Percentiles rank a stretch among this genome's conserved stretches.
Evolutionary conservation across 73 alveolate species (phyloP).

Genomic region (Stentor roeselii): DNA sequence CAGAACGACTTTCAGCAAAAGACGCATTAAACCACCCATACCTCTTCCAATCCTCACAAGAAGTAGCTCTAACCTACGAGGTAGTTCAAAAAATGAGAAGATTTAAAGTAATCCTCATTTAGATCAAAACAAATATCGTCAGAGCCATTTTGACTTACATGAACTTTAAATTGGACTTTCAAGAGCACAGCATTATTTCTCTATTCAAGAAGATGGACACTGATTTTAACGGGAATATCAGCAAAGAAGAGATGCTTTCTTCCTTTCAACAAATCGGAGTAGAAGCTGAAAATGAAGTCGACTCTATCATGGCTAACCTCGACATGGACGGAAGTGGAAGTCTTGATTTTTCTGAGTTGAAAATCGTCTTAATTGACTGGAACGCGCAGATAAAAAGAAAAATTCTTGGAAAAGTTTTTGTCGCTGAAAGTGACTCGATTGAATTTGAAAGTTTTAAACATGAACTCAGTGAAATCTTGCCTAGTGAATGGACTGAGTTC

Average conservation of each 20-base stretch:
- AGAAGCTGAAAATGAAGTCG: not conserved
- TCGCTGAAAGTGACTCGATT: not conserved
- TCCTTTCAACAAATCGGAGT: not conserved
- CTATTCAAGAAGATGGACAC: not conserved
- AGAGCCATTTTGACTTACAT: not conserved
- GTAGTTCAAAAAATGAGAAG: not conserved
- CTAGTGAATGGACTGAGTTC: slow-evolving; percentile 12
- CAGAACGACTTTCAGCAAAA: not conserved
- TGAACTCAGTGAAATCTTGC: not conserved
- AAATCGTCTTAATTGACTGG: not conserved
- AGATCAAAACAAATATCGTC: not conserved
- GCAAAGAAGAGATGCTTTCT: not conserved
- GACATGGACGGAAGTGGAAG: not conserved
- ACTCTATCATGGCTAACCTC: not conserved
- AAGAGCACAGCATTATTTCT: not conserved
- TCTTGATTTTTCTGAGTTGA: slow-evolving; percentile 9
- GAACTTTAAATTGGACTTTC: not conserved
- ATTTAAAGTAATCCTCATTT: no score
- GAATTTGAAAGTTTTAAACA: not conserved
- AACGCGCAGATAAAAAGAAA: not conserved
- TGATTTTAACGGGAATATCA: not conserved
- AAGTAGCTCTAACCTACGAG: not conserved
- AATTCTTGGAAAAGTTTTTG: not conserved
- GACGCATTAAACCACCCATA: slow-evolving; percentile 8
- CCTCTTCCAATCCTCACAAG: not conserved